Base-by-base conservation (phyloP, 192 early-diverging fungal species). In the Coemansia javaensis region DNA sequence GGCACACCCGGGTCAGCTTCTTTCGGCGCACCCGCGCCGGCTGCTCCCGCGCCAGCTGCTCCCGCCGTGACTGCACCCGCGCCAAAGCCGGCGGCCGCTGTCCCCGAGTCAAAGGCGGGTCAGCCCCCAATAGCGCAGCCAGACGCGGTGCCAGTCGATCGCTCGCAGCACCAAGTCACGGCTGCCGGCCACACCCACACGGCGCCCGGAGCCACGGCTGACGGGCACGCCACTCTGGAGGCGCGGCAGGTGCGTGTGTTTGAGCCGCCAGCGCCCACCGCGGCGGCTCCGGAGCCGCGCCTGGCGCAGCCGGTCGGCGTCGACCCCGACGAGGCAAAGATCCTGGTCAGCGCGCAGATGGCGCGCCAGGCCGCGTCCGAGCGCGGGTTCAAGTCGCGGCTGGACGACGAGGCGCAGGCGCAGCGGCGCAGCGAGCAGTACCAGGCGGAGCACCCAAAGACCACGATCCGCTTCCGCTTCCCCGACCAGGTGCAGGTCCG, bases 231-330 rank as follows among this genome's bases (percentile, higher is more conserved):
- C n/a, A n/a, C n/a, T n/a, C 15, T 58, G 12, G 18, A 37, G 10
- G 32, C 32, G 0, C 54, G 60, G 12, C 59, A 63, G 28, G 33
- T 76, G 9, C 57, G 50, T 17, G 73, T 88, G 4, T 87, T 76
- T 54, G 56, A 56, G 11, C 74, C 80, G 0, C 82, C 81, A 32
- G 32, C 78, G 2, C 56, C 68, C 7, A 54, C 56, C 12, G 22
- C 66, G 0, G 45, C 50, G 0, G 43, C 68, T 3, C 48, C 64
- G 9, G 55, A 64, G 5, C 61, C 65, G 20, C 69, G 59, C 8
- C 32, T 90, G 45, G 84, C 87, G 16, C 66, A 93, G 11, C 92
- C 93, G 1, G 90, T 90, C 75, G 79, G 87, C 35, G 55, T 90
- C 7, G 65, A 80, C 0, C 32, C 82, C 5, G 63, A 77, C 40